Evolutionary conservation across 2,329 filamentous ascomycete genomes (phyloP).

Genomic region (Cercospora canescens): DNA sequence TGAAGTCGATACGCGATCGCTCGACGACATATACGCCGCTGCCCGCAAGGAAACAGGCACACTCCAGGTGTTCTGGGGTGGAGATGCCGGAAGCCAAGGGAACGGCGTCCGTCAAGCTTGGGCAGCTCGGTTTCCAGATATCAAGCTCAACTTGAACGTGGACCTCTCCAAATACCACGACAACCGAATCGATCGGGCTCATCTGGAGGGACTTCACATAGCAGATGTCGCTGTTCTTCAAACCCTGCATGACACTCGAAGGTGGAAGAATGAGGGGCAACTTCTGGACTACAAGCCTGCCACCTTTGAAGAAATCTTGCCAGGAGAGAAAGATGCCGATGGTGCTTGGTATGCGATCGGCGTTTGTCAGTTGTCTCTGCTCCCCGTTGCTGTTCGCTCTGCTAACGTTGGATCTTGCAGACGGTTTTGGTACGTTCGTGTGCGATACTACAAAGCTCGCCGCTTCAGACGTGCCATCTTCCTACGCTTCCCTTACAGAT

Average conservation of each 20-base stretch:
- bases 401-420: neutral
- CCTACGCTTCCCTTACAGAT: constrained; percentile 48
- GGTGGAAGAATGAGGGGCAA: constrained; percentile 52
- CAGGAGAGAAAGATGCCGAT: constrained; percentile 44
- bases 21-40: constrained; percentile 54
- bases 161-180: constrained; percentile 60
- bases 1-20: constrained; percentile 45
- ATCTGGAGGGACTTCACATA: constrained; percentile 39
- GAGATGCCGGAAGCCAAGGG: constrained; percentile 35
- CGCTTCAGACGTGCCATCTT: constrained; percentile 33
- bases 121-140: constrained; percentile 50
- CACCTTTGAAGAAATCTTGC: constrained; percentile 47
- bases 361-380: constrained; percentile 33
- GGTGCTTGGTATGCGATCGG: constrained; percentile 47
- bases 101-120: constrained; percentile 46
- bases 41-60: constrained; percentile 50
- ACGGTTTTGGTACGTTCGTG: constrained; percentile 29
- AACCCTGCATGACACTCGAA: constrained; percentile 53
- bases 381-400: neutral
- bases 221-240: constrained; percentile 53
- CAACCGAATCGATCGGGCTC: constrained; percentile 42
- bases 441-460: constrained; percentile 39
- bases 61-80: constrained; percentile 49
- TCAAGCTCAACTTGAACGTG: constrained; percentile 56
- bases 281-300: constrained; percentile 53